Percentiles rank a stretch among this genome's conserved stretches.
phyloP scores from a whole-genome alignment of 148 eudicot species.

The Amaranthus cruentus region DNA sequence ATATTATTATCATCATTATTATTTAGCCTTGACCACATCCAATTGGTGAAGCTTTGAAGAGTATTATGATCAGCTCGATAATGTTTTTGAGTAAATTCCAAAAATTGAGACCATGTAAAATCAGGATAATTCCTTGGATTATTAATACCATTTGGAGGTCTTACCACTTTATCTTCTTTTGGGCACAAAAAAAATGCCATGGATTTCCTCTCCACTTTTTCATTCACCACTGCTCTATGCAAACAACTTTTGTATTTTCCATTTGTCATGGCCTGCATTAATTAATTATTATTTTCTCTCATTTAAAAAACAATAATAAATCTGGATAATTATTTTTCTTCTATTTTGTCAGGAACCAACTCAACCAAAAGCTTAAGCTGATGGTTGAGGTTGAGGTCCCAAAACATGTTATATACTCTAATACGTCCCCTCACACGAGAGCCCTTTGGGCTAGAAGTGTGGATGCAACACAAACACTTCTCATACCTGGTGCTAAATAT shows the following conservation, averaged over 20 bases:
- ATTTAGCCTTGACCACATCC: not conserved
- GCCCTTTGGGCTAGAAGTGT: no score
- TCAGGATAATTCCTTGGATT: slow-evolving; percentile 41
- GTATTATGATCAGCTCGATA: slow-evolving; percentile 39
- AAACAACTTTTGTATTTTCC: slow-evolving; percentile 65
- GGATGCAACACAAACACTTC: no score
- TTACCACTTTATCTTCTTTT: slow-evolving; percentile 33
- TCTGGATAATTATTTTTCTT: no score
- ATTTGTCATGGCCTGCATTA: slow-evolving; percentile 44
- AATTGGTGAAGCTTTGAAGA: slow-evolving; percentile 32
- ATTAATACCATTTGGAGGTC: slow-evolving; percentile 26
- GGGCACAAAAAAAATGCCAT: slow-evolving; percentile 48
- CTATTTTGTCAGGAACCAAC: no score
- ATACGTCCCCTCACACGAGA: no score
- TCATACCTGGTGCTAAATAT: no score
- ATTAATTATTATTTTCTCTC: not conserved
- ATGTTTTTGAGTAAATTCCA: slow-evolving; percentile 38
- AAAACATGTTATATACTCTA: no score
- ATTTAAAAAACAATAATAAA: no score
- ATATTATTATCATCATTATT: not conserved
- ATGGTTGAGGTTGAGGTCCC: no score
- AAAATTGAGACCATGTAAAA: slow-evolving; percentile 43
- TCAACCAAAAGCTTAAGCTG: no score
- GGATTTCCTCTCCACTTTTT: slow-evolving; percentile 26
- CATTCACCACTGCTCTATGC: slow-evolving; percentile 57